These are phyloP conservation scores for Apophysomyces trapeziformis DNA, from an alignment of 371 early-diverging fungal genomes.

Conservation along the genomic window DNA sequence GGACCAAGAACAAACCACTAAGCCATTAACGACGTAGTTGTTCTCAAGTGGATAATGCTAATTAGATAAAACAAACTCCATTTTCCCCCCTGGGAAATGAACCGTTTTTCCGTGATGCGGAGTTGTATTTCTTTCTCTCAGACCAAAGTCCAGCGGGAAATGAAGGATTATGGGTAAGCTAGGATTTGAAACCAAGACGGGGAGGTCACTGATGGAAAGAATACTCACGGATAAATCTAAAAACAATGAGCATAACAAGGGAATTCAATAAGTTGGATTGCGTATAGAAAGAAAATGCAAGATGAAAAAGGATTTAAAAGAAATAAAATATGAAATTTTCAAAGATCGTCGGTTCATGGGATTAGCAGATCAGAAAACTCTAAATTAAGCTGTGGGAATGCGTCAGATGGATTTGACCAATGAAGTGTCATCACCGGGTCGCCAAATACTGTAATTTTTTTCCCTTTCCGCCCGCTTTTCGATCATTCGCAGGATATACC, in stretches of 20 bases:
- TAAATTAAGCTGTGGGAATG: neutral
- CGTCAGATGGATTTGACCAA: conserved; percentile 11
- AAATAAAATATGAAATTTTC: neutral
- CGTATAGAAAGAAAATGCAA: neutral
- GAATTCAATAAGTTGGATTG: neutral
- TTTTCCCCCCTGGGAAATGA: conserved; percentile 11
- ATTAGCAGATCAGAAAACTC: conserved; percentile 3
- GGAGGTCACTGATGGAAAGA: too few species aligned
- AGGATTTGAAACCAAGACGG: conserved; percentile 1
- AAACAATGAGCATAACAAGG: neutral
- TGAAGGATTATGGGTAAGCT: neutral
- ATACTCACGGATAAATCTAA: neutral
- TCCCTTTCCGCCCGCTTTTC: neutral
- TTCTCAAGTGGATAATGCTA: conserved; percentile 6
- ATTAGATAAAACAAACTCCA: conserved; percentile 5
- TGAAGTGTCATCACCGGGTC: conserved; percentile 3
- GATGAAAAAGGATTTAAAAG: neutral
- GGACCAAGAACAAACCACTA: neutral
- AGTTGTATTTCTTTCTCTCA: neutral
- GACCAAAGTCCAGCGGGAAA: conserved; percentile 1
- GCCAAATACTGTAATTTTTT: conserved; percentile 1
- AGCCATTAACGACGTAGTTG: too few species aligned
- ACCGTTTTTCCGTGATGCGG: conserved; percentile 7
- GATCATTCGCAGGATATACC: neutral
- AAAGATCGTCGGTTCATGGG: conserved; percentile 8